Evolutionary conservation across 768 basidiomycete genomes (phyloP).

Genomic region (Ramaria sp.): DNA sequence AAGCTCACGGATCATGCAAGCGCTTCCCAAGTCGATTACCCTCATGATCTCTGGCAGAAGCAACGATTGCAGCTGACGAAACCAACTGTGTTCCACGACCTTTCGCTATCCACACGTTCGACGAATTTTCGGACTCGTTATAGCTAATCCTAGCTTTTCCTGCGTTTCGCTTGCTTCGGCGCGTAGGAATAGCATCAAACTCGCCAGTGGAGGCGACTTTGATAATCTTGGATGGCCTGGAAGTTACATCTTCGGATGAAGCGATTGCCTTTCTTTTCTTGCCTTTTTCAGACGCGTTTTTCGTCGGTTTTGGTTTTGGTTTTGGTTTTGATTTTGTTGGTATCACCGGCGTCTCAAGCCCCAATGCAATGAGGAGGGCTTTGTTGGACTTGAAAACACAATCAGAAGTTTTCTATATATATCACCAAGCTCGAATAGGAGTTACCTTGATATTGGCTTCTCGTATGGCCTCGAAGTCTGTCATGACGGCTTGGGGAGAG

Average conservation of each 20-base stretch:
- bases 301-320: constrained; percentile 26
- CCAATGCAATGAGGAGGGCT: constrained; percentile 30
- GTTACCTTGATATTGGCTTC: constrained; percentile 1
- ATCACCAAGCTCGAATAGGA: not conserved
- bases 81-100: constrained; percentile 8
- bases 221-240: constrained; percentile 13
- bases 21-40: constrained; percentile 17
- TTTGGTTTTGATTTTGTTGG: constrained; percentile 35
- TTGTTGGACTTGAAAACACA: constrained; percentile 28
- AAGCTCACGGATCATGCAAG: constrained; percentile 19
- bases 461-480: constrained; percentile 2
- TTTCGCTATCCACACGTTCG: constrained; percentile 7
- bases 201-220: constrained; percentile 12
- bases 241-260: constrained; percentile 11
- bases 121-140: constrained; percentile 27
- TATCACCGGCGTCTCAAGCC: constrained; percentile 34
- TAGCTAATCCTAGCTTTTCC: constrained; percentile 46
- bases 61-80: not conserved
- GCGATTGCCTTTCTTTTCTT: constrained; percentile 32
- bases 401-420: not conserved
- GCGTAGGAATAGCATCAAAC: constrained; percentile 22
- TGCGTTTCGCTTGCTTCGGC: constrained; percentile 59
- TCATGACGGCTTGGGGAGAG: not conserved
- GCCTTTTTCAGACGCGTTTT: constrained; percentile 16
- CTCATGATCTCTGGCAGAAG: constrained; percentile 4